These are phyloP conservation scores for Neopestalotiopsis sp. DNA, from an alignment of 2,329 filamentous ascomycete species.

Conservation along the genomic window DNA sequence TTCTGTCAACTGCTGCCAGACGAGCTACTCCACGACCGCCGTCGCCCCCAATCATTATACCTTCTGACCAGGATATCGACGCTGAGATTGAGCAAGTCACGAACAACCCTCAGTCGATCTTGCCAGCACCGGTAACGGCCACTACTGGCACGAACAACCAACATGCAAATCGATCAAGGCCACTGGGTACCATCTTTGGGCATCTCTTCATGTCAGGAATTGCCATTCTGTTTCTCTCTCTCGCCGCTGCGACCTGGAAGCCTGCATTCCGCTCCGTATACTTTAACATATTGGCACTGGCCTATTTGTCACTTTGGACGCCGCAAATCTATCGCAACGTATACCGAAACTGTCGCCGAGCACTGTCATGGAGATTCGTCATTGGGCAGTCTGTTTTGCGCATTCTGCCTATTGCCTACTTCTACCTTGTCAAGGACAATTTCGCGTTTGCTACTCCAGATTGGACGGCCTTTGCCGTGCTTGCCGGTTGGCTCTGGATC, in stretches of 20 bases:
- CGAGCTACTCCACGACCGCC: constrained; percentile 30
- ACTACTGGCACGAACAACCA: constrained; percentile 31
- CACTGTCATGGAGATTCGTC: constrained; percentile 90
- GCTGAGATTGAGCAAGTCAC: constrained; percentile 59
- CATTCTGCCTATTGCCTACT: constrained; percentile 82
- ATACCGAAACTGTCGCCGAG: constrained; percentile 88
- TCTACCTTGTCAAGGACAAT: constrained; percentile 80
- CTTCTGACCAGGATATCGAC: constrained; percentile 68
- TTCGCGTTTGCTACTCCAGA: constrained; percentile 80
- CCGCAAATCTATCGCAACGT: constrained; percentile 93
- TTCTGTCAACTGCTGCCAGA: constrained; percentile 29
- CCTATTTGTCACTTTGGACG: constrained; percentile 89
- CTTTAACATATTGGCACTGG: constrained; percentile 68
- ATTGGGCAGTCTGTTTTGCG: constrained; percentile 82
- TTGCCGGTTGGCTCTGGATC: constrained; percentile 83
- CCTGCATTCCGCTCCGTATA: constrained; percentile 59
- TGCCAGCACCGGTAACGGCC: constrained; percentile 36
- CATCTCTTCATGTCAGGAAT: constrained; percentile 63
- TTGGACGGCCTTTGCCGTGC: constrained; percentile 64
- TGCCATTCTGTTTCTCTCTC: constrained; percentile 61
- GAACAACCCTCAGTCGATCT: constrained; percentile 33
- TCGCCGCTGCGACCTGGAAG: constrained; percentile 67
- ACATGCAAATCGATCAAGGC: constrained; percentile 32
- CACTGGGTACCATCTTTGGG: constrained; percentile 62
- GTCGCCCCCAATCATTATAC: constrained; percentile 61